Conservation (phyloP, 345 rosid genomes). For the Garcia nutans region DNA sequence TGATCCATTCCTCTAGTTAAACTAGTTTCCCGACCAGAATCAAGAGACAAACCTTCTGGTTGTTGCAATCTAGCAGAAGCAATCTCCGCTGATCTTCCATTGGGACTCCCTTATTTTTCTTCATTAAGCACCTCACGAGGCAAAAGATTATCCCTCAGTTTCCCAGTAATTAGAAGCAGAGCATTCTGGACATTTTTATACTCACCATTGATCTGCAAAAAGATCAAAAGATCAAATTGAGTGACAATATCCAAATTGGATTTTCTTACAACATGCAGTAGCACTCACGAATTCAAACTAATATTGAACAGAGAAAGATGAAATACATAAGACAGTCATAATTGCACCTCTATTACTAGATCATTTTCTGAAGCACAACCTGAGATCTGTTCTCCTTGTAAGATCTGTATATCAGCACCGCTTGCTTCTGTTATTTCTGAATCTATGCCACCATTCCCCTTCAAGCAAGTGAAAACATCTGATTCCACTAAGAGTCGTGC, state of each 20-base stretch:
- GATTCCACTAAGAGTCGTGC: constrained; percentile 53
- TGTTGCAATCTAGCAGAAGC: constrained; percentile 21
- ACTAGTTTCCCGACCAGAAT: constrained; percentile 21
- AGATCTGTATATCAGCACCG: constrained; percentile 43
- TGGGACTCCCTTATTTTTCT: constrained; percentile 18
- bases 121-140: constrained; percentile 36
- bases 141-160: constrained; percentile 39
- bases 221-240: no score
- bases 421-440: constrained; percentile 33
- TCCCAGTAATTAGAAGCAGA: constrained; percentile 37
- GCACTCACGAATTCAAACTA: background rate
- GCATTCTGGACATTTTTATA: constrained; percentile 43
- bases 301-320: background rate
- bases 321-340: background rate
- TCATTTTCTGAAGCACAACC: constrained; percentile 39
- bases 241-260: no score
- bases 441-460: constrained; percentile 27
- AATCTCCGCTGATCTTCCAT: constrained; percentile 27
- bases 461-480: constrained; percentile 27
- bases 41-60: constrained; percentile 17
- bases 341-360: constrained; percentile 52
- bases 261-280: no score
- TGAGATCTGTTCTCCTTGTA: constrained; percentile 30
- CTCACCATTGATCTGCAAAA: constrained; percentile 46
- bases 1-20: constrained; percentile 31